Base-by-base conservation (phyloP, 495 filamentous ascomycete species). In the Hyaloscypha hepaticicola region DNA sequence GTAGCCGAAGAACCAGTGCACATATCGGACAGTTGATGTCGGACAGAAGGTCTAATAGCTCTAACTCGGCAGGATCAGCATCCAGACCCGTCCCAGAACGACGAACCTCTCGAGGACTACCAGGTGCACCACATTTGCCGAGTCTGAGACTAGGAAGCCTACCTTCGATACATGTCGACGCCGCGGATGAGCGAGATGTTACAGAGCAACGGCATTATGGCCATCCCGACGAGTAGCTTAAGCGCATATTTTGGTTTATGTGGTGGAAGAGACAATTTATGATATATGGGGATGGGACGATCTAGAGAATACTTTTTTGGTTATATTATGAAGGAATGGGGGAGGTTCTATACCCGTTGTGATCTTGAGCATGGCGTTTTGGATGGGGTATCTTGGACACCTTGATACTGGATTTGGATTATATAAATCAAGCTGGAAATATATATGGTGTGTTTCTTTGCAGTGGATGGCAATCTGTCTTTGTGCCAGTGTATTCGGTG, bases 121-220 rank as follows among this genome's bases (percentile, higher is more conserved):
- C 72, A 21, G 75, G 75, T 7, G 61, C 70, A 3, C 78, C 79
- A 3, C 76, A 77, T 57, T 72, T 72, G 24, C 82, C 79, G 14
- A 79, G 76, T 61, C 66, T 84, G 59, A 70, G 77, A 51, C 72
- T 84, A 24, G 60, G 56, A 41, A 72, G 65, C 55, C 70, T 84
- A 34, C 82, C 82, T 26, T 74, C 76, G 61, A 85, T 85, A 65
- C 77, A 82, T 49, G 79, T 85, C 38, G 81, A 85, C 65, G 78
- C 80, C 34, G 78, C 75, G 12, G 22, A 53, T 53, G 50, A 53
- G 50, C 22, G 50, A 25, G 50, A 24, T 53, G 22, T 27, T 24
- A 27, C 50, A 5, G 50, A 53, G 4, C 50, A 53, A 53, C 22
- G 25, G 50, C 50, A 53, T 45, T 45, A 45, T 45, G 38, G 38